Conservation (phyloP, 2,329 filamentous ascomycete species). For the Septoria petroselini region DNA sequence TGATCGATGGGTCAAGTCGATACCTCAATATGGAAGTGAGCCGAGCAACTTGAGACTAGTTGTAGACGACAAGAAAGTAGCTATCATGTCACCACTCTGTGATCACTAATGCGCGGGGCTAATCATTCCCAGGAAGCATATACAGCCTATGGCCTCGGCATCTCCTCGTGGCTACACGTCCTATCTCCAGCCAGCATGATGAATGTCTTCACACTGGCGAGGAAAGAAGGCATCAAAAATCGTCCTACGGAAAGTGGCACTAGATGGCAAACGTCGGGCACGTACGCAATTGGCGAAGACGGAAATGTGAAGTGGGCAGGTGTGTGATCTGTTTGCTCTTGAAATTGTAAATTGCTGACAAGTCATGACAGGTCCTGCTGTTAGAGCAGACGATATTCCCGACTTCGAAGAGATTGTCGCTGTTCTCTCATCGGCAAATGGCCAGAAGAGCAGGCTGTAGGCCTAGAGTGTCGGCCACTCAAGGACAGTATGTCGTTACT, state of each 20-base stretch:
- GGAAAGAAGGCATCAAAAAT: constrained; percentile 64
- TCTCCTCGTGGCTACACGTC: constrained; percentile 61
- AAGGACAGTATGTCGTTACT: too few species aligned
- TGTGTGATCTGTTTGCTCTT: background rate
- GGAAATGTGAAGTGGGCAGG: constrained; percentile 54
- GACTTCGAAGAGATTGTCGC: constrained; percentile 53
- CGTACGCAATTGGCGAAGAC: constrained; percentile 57
- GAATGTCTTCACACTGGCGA: constrained; percentile 57
- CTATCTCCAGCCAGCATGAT: constrained; percentile 58
- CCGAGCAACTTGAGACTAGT: constrained; percentile 58
- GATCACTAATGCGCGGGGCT: too few species aligned
- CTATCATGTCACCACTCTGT: too few species aligned
- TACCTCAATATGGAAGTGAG: constrained; percentile 47
- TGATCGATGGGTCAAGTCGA: constrained; percentile 54
- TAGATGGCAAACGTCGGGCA: constrained; percentile 66
- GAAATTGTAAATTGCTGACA: background rate
- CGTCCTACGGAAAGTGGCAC: constrained; percentile 62
- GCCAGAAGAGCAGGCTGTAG: too few species aligned
- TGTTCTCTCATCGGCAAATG: background rate
- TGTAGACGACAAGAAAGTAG: constrained; percentile 50
- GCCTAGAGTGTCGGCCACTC: too few species aligned
- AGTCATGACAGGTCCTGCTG: constrained; percentile 37
- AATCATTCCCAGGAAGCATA: constrained; percentile 55
- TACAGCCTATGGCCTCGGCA: constrained; percentile 57
- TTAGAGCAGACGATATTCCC: constrained; percentile 53